Evolutionary conservation across 2,329 filamentous ascomycete species (phyloP), one percentile per base, ranked within the genome.

Genomic region (Aureobasidium sp.): DNA sequence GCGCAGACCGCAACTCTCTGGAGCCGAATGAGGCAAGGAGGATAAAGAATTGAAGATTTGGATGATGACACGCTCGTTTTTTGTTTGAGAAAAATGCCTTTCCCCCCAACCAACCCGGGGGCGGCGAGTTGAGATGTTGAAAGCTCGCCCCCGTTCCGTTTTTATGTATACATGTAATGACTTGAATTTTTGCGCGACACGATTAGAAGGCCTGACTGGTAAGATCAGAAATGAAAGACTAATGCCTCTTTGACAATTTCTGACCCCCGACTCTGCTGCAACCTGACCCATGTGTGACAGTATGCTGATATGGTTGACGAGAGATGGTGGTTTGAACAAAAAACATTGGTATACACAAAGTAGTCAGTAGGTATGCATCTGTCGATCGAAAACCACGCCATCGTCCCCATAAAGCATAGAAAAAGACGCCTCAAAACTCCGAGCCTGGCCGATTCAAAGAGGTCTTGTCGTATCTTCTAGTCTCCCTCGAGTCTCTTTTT

Each of bases 371-470:
- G 49, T 37, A 53, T 53, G 49, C 49, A 53, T 53, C 49, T 40
- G 49, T 53, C 35, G 49, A 53, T 53, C 49, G 49, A 53, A n/a
- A 40, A 25, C 33, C 49, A 19, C 49, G 33, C 49, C 35, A 29
- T 53, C n/a, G n/a, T n/a, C n/a, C 49, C 49, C 49, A 53, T n/a
- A 53, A n/a, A 53, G 49, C 49, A 53, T 53, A 33, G 11, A 38
- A 8, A 33, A 15, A 53, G 49, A 53, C 49, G 49, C 49, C 49
- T 29, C 35, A 40, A n/a, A 53, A 53, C 49, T 53, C 49, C 49
- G 7, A 53, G 33, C 33, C 35, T n/a, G n/a, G 19, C 49, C 7
- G 35, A 27, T 40, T 53, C n/a, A 38, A 33, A 37, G 21, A 29
- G 29, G 31, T 38, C 23, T 40, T 13, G n/a, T 40, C 35, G 3